These are phyloP conservation scores for Collybia nuda DNA, from an alignment of 768 basidiomycete genomes.

Conservation along the genomic window DNA sequence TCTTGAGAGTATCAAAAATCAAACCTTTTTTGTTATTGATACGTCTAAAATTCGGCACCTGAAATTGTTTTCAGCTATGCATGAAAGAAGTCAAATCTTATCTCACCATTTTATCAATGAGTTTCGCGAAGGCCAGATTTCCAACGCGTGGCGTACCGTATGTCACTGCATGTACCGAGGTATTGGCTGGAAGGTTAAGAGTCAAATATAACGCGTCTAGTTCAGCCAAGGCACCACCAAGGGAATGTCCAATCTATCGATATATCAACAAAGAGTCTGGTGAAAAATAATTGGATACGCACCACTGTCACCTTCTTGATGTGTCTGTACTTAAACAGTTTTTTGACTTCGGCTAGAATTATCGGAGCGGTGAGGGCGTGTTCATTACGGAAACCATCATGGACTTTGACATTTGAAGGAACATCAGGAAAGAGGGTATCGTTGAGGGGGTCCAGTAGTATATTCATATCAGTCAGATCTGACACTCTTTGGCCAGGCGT, in stretches of 20 bases:
- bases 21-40: conserved; percentile 39
- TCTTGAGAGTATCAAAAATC: background rate
- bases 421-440: background rate
- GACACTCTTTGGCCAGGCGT: no score
- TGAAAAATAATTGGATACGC: conserved; percentile 8
- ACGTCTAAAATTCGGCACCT: conserved; percentile 12
- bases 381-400: conserved; percentile 1
- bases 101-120: conserved; percentile 43
- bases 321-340: conserved; percentile 33
- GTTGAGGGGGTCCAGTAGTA: background rate
- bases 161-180: conserved; percentile 40
- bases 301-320: conserved; percentile 41
- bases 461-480: background rate
- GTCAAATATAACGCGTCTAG: conserved; percentile 48
- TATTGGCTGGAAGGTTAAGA: conserved; percentile 39
- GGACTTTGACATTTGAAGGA: background rate
- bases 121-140: conserved; percentile 44
- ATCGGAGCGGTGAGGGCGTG: background rate
- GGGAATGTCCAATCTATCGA: conserved; percentile 44
- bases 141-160: conserved; percentile 55
- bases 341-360: conserved; percentile 25
- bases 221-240: conserved; percentile 52
- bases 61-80: conserved; percentile 18
- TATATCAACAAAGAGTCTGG: conserved; percentile 9
- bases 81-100: conserved; percentile 41